Base-by-base conservation (phyloP, 371 early-diverging fungal genomes). In the Dichotomocladium elegans region DNA sequence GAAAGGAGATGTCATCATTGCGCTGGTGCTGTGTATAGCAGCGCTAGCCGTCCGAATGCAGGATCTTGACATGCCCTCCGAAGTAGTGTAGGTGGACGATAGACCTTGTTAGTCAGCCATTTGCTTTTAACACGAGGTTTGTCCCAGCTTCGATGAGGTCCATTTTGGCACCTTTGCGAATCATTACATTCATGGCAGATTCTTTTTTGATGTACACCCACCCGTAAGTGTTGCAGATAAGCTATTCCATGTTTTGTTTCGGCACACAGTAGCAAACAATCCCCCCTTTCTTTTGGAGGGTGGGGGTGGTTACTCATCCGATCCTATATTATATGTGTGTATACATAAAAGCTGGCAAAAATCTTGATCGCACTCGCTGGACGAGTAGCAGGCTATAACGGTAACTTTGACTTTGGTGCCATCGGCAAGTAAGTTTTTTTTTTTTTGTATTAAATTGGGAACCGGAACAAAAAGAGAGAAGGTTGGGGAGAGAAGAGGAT, bases 151-250 rank as follows among this genome's bases (percentile, higher is more conserved):
- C 63, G 98, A 98, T 73, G 99, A 99, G 73, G 99, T 98, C 8
- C 99, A 99, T 65, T 99, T 99, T 83, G 99, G 99, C 49, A 95
- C 96, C 68, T 99, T 97, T 73, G 93, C 96, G n/a, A 82, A 88
- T 19, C 90, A 92, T 64, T 99, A 99, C 64, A 72, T 99, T 27
- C 81, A 86, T 4, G 72, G 92, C 19, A 77, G 81, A 51, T 99
- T 94, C 79, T 99, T 89, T 74, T 99, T 99, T 75, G 99, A 99
- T 66, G 99, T 99, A 17, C 76, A 76, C 53, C 76, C 76, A 45
- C 76, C 74, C 19, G 74, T 70, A 66, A 68, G 64, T 37, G 9
- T 17, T 22, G n/a, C n/a, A n/a, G n/a, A n/a, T n/a, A n/a, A n/a
- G n/a, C n/a, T n/a, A n/a, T n/a, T n/a, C n/a, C n/a, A n/a, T n/a